phyloP scores from a whole-genome alignment of 2,329 filamentous ascomycete species.

The Clonostachys sp. region DNA sequence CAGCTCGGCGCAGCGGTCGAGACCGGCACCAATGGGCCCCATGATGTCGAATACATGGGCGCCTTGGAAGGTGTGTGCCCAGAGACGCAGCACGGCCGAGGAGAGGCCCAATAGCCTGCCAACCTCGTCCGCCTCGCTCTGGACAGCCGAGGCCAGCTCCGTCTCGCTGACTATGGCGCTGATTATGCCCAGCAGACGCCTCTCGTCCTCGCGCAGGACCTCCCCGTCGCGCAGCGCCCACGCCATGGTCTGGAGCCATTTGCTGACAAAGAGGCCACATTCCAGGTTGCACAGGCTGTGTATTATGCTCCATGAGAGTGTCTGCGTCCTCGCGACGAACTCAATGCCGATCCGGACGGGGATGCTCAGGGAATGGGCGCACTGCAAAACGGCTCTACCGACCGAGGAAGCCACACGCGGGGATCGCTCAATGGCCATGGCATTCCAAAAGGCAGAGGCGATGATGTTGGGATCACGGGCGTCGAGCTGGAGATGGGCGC shows the following conservation, averaged over 20 bases:
- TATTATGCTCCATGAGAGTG: neutral
- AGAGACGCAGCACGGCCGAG: constrained; percentile 52
- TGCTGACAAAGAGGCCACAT: neutral
- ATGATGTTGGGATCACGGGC: no score
- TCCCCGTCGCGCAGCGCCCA: constrained; percentile 44
- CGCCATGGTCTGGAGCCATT: neutral
- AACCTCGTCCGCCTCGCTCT: constrained; percentile 40
- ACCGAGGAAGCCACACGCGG: neutral
- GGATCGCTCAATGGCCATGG: no score
- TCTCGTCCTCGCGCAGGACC: constrained; percentile 49
- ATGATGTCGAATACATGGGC: constrained; percentile 58
- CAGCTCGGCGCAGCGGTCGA: constrained; percentile 53
- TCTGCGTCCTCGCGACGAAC: neutral
- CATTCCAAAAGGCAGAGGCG: no score
- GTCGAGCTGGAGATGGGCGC: neutral
- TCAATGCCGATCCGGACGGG: neutral
- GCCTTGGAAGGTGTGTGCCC: constrained; percentile 59
- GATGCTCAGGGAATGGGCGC: neutral
- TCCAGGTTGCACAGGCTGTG: neutral
- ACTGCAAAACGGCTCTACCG: neutral
- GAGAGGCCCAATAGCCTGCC: constrained; percentile 50
- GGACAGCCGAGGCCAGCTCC: constrained; percentile 56
- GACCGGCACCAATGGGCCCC: constrained; percentile 49
- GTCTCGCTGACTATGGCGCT: constrained; percentile 40
- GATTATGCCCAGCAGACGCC: constrained; percentile 38